A percentile compares a stretch with the other conserved stretches of the same genome.
These are phyloP conservation scores for Daldinia eschscholtzii DNA, from an alignment of 2,329 filamentous ascomycete genomes.

Conservation along the genomic window DNA sequence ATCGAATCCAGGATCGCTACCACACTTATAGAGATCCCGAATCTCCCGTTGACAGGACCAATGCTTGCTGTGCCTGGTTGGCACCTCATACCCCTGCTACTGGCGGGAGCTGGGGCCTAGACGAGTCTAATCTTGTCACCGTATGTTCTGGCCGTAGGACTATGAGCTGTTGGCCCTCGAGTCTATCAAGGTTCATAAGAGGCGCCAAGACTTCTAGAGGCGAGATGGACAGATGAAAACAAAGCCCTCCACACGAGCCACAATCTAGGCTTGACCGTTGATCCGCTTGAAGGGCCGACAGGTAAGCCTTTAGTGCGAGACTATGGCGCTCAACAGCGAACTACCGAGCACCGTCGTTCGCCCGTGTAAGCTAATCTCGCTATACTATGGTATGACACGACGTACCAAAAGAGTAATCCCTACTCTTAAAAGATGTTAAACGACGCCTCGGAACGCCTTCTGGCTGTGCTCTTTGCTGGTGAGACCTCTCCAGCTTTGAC, in stretches of 20 bases:
- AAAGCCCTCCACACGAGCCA: slow-evolving; percentile 28
- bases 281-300: slow-evolving; percentile 36
- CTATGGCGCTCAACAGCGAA: slow-evolving; percentile 11
- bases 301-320: slow-evolving; percentile 9
- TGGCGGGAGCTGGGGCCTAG: slow-evolving; percentile 27
- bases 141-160: slow-evolving; percentile 22
- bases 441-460: slow-evolving; percentile 8
- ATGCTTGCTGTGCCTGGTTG: slow-evolving; percentile 22
- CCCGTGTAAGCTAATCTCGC: slow-evolving; percentile 24
- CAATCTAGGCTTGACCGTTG: slow-evolving; percentile 34
- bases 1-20: slow-evolving; percentile 29
- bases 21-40: slow-evolving; percentile 31
- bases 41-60: slow-evolving; percentile 21
- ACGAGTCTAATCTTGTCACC: slow-evolving; percentile 32
- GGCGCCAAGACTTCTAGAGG: slow-evolving; percentile 34
- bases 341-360: slow-evolving; percentile 35
- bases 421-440: slow-evolving; percentile 28
- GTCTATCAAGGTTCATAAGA: slow-evolving; percentile 25
- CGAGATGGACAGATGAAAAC: slow-evolving; percentile 21
- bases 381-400: slow-evolving; percentile 12
- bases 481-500: slow-evolving; percentile 23
- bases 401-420: slow-evolving; percentile 14
- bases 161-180: slow-evolving; percentile 19
- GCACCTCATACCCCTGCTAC: slow-evolving; percentile 9
- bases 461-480: slow-evolving; percentile 10